A percentile compares a stretch with the other conserved stretches of the same genome.
phyloP scores from a whole-genome alignment of 1,284 basidiomycete genomes.

The Irpex sp. region DNA sequence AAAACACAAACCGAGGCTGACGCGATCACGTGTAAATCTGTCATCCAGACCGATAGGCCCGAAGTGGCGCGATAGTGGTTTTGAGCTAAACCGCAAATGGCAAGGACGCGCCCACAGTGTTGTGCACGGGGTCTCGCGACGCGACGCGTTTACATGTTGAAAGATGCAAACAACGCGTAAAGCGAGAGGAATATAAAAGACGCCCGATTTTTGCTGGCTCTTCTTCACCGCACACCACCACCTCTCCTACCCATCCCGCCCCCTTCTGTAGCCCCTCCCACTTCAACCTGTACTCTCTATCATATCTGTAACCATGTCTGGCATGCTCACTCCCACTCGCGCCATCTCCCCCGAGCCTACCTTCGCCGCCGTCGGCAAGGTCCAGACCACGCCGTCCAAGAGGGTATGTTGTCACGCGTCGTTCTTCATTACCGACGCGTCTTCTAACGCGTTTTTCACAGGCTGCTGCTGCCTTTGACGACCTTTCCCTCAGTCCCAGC shows the following conservation, averaged over 20 bases:
- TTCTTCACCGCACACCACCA: constrained; percentile 10
- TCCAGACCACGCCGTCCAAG: constrained; percentile 31
- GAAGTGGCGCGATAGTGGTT: background rate
- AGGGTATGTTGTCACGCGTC: constrained; percentile 29
- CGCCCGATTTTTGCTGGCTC: constrained; percentile 7
- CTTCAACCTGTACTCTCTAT: constrained; percentile 6
- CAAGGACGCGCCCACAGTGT: background rate
- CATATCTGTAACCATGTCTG: constrained; percentile 16
- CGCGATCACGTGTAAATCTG: background rate
- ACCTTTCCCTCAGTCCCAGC: constrained; percentile 32
- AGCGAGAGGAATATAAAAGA: constrained; percentile 21
- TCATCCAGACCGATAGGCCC: background rate
- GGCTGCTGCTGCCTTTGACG: constrained; percentile 35
- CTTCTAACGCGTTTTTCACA: constrained; percentile 10
- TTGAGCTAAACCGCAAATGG: background rate
- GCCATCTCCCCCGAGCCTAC: constrained; percentile 20
- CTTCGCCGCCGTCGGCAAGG: constrained; percentile 25
- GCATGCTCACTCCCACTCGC: constrained; percentile 18
- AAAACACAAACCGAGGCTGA: too few relatives aligned
- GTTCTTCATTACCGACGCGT: constrained; percentile 6
- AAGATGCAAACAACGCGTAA: constrained; percentile 25
- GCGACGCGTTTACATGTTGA: constrained; percentile 19
- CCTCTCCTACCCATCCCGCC: constrained; percentile 5
- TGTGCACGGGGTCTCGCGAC: background rate
- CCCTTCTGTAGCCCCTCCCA: background rate